Evolutionary conservation across 805 yeast species (phyloP), one percentile per base, ranked within the genome.

Genomic region (Schizosaccharomyces japonicus): DNA sequence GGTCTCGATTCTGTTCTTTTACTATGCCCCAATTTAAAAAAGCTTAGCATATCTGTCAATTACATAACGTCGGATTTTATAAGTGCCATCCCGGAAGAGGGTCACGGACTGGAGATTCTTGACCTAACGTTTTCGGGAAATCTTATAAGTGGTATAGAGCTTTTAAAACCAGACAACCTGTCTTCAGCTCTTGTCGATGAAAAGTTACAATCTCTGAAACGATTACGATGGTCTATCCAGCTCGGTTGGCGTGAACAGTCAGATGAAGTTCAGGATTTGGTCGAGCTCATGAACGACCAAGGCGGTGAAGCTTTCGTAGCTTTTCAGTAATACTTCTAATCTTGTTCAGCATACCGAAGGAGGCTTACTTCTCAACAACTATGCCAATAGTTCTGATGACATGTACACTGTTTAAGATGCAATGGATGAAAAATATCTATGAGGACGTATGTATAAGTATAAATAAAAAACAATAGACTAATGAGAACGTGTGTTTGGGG

Each of bases 41-140:
- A 71, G 11, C 62, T 84, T 26, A 77, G 75, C 56, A 65, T 83
- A 5, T 73, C 84, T 49, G 85, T 84, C 2, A 95, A 87, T 60
- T 87, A 90, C 57, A 60, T 78, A 13, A 65, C 80, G 3, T 61
- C 67, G 6, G 57, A 57, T 62, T 48, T 66, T 63, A 52, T 68
- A 60, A 52, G 66, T 59, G 58, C 59, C 52, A 34, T 55, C 56
- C 53, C 65, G 34, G 53, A 56, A 13, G 54, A 69, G 28, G 40
- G 19, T 5, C 66, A 63, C 28, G 81, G 82, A 1, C 62, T 87
- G 50, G 67, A 66, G 47, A 69, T 73, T 1, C 60, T 90, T 31
- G 73, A 73, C 56, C 68, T 90, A 25, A 87, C 81, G 50, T 78
- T 93, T 44, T 77, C 92, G 51, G 95, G 96, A 1, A 73, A 59